These are phyloP conservation scores for Sporothrix protearum DNA, from an alignment of 2,329 filamentous ascomycete species.

Conservation along the genomic window DNA sequence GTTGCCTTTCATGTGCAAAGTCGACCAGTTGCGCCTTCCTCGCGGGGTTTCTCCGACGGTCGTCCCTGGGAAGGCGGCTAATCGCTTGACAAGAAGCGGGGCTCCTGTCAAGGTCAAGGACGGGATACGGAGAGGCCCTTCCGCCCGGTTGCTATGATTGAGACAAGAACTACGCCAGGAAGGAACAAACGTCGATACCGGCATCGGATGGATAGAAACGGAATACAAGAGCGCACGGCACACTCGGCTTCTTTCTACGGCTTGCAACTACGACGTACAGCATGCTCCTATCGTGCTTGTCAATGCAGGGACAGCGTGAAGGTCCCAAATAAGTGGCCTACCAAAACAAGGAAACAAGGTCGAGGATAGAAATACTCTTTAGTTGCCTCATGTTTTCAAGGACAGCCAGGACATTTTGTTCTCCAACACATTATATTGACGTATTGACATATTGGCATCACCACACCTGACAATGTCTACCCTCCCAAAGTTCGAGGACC, in stretches of 20 bases:
- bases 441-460: not conserved
- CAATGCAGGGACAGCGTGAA: not conserved
- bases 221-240: not conserved
- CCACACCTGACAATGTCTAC: not conserved
- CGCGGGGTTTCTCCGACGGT: not conserved
- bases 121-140: not conserved
- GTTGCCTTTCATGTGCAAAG: not conserved
- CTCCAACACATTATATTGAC: not conserved
- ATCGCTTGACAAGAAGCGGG: not conserved
- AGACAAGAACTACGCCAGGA: not conserved
- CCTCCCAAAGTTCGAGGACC: conserved; percentile 9
- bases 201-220: not conserved
- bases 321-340: not conserved
- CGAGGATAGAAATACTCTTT: not conserved
- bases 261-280: not conserved
- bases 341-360: not conserved
- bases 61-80: not conserved
- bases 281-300: not conserved
- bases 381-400: not conserved
- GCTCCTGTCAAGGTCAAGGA: not conserved
- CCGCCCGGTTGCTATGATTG: not conserved
- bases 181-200: not conserved
- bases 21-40: not conserved
- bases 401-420: not conserved
- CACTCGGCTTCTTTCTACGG: not conserved